Evolutionary conservation across 306 rosid genomes (phyloP), one percentile per base, ranked within the genome.

Genomic region (Alnus rubra): DNA sequence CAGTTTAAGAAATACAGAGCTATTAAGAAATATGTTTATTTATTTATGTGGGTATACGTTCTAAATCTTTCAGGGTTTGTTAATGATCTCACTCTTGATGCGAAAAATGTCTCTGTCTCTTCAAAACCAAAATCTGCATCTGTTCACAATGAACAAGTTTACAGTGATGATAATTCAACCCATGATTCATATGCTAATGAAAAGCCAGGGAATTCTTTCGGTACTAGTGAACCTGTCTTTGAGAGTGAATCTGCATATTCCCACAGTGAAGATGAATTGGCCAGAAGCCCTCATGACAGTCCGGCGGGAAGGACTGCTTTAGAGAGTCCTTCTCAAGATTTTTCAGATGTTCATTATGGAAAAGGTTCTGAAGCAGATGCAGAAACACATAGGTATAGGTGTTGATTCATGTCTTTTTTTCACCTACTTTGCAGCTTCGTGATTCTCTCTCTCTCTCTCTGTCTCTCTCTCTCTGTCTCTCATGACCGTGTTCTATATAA

Each of bases 271-370:
- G 92, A 89, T 73, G 97, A 85, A 70, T 71, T 81, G 60, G 87
- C 82, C 50, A 86, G 92, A 92, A 94, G 94, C 84, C 89, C 93
- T 35, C 89, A 35, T 8, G 97, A 87, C 60, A 92, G 94, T 79
- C 94, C 91, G 23, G 87, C 87, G 77, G 91, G 86, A 74, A 88
- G 88, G 85, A 86, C 88, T 54, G 76, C 91, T 51, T 64, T 80
- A 5, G 93, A 88, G 39, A 94, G 96, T 86, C 94, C 90, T 35
- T 83, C 92, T 72, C 89, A 81, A 59, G 94, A 84, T 7, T 90
- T 84, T 78, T 81, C 89, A 72, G 90, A 82, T 35, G 70, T 70
- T 74, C 90, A 83, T 70, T 92, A 84, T 82, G 87, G 70, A 73
- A 88, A 85, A 87, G 70, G 87, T 87, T 83, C 80, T 28, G 90